phyloP scores from a whole-genome alignment of 176 grass and related monocot genomes.

The Tuctoria greenei region DNA sequence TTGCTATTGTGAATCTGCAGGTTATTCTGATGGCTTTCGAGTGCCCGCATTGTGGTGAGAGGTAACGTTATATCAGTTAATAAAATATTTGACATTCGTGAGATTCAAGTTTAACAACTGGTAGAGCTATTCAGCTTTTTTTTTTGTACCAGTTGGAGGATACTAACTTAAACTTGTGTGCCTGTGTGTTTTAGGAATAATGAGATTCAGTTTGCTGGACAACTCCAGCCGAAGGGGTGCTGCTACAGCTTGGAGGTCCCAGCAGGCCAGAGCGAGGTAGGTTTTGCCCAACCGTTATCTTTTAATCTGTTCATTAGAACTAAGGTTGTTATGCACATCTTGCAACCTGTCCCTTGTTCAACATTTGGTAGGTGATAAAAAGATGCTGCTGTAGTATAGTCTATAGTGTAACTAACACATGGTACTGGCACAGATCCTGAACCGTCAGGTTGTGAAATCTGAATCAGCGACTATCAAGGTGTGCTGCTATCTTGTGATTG shows the following conservation, averaged over 20 bases:
- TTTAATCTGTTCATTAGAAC: not conserved
- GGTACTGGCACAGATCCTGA: constrained; percentile 61
- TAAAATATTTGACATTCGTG: not conserved
- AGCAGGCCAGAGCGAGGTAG: constrained; percentile 55
- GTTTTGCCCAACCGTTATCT: not conserved
- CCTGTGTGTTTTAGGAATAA: constrained; percentile 60
- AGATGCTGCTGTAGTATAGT: not conserved
- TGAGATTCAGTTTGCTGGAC: constrained; percentile 92
- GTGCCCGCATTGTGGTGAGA: constrained; percentile 84
- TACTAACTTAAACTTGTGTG: not conserved
- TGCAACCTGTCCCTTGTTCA: not conserved
- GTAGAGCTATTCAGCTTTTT: not conserved
- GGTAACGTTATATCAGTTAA: constrained; percentile 33
- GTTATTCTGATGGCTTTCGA: constrained; percentile 94
- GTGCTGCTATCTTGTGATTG: constrained; percentile 10
- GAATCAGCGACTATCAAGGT: constrained; percentile 98
- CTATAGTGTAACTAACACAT: constrained; percentile 14
- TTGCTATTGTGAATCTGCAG: constrained; percentile 46
- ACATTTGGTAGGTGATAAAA: not conserved
- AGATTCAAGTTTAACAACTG: not conserved
- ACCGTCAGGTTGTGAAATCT: constrained; percentile 95
- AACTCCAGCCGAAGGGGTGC: constrained; percentile 79
- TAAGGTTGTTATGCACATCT: not conserved
- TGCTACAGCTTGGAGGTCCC: constrained; percentile 64
- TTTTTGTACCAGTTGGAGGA: not conserved